phyloP scores from a whole-genome alignment of 805 yeast genomes.

The Peterozyma toletana region DNA sequence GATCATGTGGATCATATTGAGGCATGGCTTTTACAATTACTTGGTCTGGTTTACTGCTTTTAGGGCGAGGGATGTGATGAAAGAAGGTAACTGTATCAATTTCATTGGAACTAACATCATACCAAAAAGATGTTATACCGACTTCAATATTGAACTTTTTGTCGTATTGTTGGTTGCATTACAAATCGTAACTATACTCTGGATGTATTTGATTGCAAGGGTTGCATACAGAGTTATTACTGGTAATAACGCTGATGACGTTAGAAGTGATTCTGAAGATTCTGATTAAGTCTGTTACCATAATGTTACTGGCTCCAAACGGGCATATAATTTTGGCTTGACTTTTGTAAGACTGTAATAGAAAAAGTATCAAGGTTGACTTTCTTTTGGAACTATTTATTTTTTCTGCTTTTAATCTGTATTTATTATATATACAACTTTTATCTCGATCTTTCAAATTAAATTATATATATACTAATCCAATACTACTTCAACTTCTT shows the following conservation, averaged over 20 bases:
- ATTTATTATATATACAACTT: no score
- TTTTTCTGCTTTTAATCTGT: no score
- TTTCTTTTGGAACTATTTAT: no score
- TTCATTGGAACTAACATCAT: constrained; percentile 11
- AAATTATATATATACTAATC: no score
- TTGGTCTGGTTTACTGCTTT: constrained; percentile 52
- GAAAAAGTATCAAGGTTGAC: no score
- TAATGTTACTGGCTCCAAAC: neutral
- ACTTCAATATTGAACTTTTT: constrained; percentile 37
- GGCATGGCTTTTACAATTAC: constrained; percentile 72
- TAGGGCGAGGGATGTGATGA: constrained; percentile 38
- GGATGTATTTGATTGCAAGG: constrained; percentile 69
- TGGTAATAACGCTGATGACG: constrained; percentile 80
- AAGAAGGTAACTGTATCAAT: constrained; percentile 30
- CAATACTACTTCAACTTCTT: no score
- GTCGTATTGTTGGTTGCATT: constrained; percentile 52
- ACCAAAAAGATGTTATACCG: constrained; percentile 44
- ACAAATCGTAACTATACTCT: constrained; percentile 57
- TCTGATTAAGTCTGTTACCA: no score
- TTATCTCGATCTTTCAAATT: no score
- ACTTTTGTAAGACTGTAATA: no score
- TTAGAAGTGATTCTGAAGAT: constrained; percentile 77
- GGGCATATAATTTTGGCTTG: neutral
- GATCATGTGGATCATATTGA: constrained; percentile 57
- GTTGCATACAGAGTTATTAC: constrained; percentile 64